These are phyloP conservation scores for Brassica nigra DNA, from an alignment of 345 rosid species.

Conservation along the genomic window DNA sequence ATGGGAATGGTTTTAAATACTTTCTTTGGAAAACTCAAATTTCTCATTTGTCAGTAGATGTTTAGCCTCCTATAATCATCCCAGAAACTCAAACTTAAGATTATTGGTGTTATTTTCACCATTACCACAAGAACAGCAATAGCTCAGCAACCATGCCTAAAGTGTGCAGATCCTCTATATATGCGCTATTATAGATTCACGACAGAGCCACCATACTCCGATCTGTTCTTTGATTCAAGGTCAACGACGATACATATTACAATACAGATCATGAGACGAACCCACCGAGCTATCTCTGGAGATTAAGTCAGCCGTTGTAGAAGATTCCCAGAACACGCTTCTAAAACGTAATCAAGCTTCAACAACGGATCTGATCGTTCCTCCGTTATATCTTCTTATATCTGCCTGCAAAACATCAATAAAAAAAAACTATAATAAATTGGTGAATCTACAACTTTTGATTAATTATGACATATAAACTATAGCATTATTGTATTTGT, in stretches of 20 bases:
- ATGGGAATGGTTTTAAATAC: background rate
- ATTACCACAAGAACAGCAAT: background rate
- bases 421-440: background rate
- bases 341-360: background rate
- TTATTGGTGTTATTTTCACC: background rate
- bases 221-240: conserved; percentile 64
- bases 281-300: background rate
- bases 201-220: conserved; percentile 53
- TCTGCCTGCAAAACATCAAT: background rate
- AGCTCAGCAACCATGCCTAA: background rate
- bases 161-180: background rate
- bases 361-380: background rate
- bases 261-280: conserved; percentile 22
- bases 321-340: background rate
- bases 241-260: conserved; percentile 8
- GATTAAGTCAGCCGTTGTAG: background rate
- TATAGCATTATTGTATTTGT: too few species aligned
- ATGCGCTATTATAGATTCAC: conserved; percentile 9
- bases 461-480: too few species aligned
- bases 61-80: background rate
- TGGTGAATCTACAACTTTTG: background rate
- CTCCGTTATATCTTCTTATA: background rate
- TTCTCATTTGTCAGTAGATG: background rate
- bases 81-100: background rate
- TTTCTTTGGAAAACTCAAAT: background rate